Conservation (phyloP, 1,284 basidiomycete genomes). For the Macrocystidia cucumis region DNA sequence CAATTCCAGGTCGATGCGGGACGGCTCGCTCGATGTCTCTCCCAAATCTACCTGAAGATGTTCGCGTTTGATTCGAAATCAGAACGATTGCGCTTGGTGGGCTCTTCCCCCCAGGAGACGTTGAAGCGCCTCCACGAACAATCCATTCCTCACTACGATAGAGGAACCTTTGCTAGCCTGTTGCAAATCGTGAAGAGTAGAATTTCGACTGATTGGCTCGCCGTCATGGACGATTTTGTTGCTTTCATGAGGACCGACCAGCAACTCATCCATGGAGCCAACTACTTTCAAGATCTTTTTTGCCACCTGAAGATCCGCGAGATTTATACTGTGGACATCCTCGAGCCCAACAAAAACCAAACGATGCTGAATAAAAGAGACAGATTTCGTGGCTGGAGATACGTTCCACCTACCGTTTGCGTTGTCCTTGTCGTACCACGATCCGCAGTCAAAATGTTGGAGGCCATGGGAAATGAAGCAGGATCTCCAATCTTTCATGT, state of each 20-base stretch:
- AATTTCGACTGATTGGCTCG: conserved; percentile 24
- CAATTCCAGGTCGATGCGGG: conserved; percentile 17
- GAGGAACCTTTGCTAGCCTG: conserved; percentile 34
- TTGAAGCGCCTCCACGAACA: conserved; percentile 1
- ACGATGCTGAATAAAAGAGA: conserved; percentile 2
- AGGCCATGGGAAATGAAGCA: conserved; percentile 15
- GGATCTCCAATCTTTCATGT: conserved; percentile 31
- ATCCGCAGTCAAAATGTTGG: conserved; percentile 16
- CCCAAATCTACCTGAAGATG: conserved; percentile 38
- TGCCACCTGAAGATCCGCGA: conserved; percentile 26
- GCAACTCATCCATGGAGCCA: conserved; percentile 22
- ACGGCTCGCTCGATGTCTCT: conserved; percentile 33
- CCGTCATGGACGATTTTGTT: conserved; percentile 22
- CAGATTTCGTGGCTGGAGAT: conserved; percentile 22
- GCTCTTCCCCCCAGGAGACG: conserved; percentile 5
- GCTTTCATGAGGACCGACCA: conserved; percentile 18
- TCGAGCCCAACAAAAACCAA: no score
- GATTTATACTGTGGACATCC: conserved; percentile 15
- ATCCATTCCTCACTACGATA: conserved; percentile 28
- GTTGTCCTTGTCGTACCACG: conserved; percentile 26
- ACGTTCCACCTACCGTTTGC: conserved; percentile 24
- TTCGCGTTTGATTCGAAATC: conserved; percentile 34
- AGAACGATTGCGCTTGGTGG: no score
- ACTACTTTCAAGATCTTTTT: conserved; percentile 34
- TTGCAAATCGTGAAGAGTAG: conserved; percentile 28